These are phyloP conservation scores for Stygiomarasmius scandens DNA, from an alignment of 1,284 basidiomycete species.

Conservation along the genomic window DNA sequence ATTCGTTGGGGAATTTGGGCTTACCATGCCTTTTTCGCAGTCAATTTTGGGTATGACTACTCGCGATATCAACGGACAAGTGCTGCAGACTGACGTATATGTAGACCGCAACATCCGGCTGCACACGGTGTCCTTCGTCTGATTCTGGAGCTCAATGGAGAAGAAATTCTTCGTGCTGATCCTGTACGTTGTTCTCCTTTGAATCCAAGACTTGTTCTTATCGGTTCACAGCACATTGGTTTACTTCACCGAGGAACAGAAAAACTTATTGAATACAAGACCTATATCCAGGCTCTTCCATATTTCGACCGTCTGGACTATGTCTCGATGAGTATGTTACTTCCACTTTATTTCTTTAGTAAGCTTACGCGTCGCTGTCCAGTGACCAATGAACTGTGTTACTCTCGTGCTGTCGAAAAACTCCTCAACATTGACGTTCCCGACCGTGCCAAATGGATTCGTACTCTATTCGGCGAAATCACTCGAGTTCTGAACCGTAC, in stretches of 20 bases:
- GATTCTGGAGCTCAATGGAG: constrained; percentile 97
- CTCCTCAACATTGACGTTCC: constrained; percentile 98
- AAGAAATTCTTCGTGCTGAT: constrained; percentile 90
- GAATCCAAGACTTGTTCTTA: constrained; percentile 1
- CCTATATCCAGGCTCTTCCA: constrained; percentile 96
- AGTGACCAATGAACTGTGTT: constrained; percentile 98
- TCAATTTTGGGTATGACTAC: constrained; percentile 81
- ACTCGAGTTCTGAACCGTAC: constrained; percentile 93
- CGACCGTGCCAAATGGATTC: constrained; percentile 99
- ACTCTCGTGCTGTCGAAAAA: constrained; percentile 97
- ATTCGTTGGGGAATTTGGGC: constrained; percentile 13
- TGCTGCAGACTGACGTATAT: not conserved
- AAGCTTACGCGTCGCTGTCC: constrained; percentile 9
- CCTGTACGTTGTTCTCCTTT: constrained; percentile 55
- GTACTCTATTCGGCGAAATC: constrained; percentile 96
- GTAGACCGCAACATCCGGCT: constrained; percentile 94
- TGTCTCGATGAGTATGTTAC: constrained; percentile 94
- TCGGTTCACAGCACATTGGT: constrained; percentile 78
- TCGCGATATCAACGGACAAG: not conserved
- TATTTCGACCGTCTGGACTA: constrained; percentile 99
- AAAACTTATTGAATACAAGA: constrained; percentile 99
- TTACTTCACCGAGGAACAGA: constrained; percentile 97
- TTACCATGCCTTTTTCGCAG: constrained; percentile 40
- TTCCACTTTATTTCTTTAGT: not conserved
- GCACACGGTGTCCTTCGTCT: constrained; percentile 98